Evolutionary conservation across 2,329 filamentous ascomycete species (phyloP), one percentile per base, ranked within the genome.

Genomic region (Fusarium fracticaudum): DNA sequence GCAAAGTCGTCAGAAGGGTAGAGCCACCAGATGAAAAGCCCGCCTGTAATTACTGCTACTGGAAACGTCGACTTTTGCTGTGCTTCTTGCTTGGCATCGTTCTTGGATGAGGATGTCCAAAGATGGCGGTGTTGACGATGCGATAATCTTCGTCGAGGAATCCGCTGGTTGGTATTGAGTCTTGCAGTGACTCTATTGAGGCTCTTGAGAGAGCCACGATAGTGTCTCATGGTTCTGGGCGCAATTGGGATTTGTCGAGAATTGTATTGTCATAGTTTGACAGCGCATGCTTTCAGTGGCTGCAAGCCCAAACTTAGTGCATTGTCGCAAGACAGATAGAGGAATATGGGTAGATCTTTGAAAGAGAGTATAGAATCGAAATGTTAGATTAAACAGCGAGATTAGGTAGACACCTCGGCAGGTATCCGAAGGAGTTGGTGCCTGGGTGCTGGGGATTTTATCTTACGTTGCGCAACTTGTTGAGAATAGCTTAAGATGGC

Each of bases 1-100:
- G 81, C 80, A 75, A 86, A 84, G 50, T 85, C 84, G 41, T 85
- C 83, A 47, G 83, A 81, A 54, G 84, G 84, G 61, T 86, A 86
- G 9, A 86, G 79, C 79, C 79, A 81, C 84, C 84, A 86, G 50
- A 83, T 78, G 57, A 85, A 81, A 38, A 85, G 75, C n/a, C 80
- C 80, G 48, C 79, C 78, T 33, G 81, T 79, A 64, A 83, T 74
- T 67, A 84, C 75, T 67, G 79, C 80, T 57, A 79, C 75, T 15
- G 82, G 79, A 43, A 81, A 73, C 61, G 77, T 71, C 53, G 77
- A 78, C 44, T 67, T 67, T 67, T 74, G 74, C 67, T 75, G 73
- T 51, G 66, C 61, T 60, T 76, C 60, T 65, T 78, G 60, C 61
- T 78, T 75, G 35, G 64, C 68, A 61, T 71, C 68, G 51, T 58